Conservation (phyloP, 768 basidiomycete species). For the Boletales sp. region DNA sequence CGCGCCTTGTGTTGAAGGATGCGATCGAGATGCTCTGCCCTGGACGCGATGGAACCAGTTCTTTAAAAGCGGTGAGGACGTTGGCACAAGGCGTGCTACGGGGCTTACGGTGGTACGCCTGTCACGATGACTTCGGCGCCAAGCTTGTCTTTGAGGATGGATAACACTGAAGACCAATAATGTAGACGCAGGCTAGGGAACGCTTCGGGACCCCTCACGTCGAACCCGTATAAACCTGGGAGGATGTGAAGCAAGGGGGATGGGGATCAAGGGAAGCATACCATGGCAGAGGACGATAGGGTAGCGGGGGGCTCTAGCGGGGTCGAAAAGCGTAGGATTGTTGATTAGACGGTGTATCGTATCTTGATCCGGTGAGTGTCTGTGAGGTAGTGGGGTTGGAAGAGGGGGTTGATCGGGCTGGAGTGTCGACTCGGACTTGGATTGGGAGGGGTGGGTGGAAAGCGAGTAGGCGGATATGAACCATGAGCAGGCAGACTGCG, state of each 20-base stretch:
- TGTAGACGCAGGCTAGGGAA: conserved; percentile 85
- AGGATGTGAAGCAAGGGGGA: background rate
- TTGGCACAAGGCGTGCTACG: background rate
- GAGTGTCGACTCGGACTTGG: conserved; percentile 4
- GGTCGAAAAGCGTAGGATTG: conserved; percentile 77
- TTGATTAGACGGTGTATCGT: conserved; percentile 67
- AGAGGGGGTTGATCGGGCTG: conserved; percentile 6
- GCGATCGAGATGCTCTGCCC: conserved; percentile 72
- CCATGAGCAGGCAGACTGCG: conserved; percentile 13
- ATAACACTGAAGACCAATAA: conserved; percentile 91
- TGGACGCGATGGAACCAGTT: conserved; percentile 83
- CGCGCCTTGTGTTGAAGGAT: conserved; percentile 62
- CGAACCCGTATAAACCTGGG: conserved; percentile 90
- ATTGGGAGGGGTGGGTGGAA: background rate
- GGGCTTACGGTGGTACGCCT: conserved; percentile 81
- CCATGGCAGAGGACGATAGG: conserved; percentile 97
- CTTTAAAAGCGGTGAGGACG: conserved; percentile 36
- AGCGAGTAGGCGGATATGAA: conserved; percentile 10
- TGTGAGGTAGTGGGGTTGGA: conserved; percentile 7
- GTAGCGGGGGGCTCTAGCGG: conserved; percentile 74
- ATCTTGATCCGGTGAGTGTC: conserved; percentile 33
- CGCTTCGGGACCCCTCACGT: conserved; percentile 77
- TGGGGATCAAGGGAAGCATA: conserved; percentile 24
- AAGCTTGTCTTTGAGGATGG: conserved; percentile 71
- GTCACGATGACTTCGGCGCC: conserved; percentile 97